Percentiles rank a stretch among this genome's conserved stretches.
phyloP scores from a whole-genome alignment of 768 basidiomycete species.

The Amanita exitialis region DNA sequence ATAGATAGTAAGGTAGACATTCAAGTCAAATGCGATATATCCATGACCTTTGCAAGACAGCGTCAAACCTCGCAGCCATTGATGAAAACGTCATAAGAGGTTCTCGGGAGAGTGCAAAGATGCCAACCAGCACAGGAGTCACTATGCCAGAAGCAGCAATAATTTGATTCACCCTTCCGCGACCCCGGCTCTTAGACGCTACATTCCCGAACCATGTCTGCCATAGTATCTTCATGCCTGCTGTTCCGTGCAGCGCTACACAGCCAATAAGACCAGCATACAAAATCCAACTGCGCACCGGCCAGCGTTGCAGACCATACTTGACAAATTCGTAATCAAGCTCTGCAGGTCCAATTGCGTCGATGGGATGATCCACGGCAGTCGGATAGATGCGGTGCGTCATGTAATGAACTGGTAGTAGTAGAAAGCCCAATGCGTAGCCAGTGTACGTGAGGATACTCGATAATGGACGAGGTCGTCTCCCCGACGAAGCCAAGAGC shows the following conservation, averaged over 20 bases:
- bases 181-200: slow-evolving; percentile 9
- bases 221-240: slow-evolving; percentile 48
- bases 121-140: slow-evolving; percentile 46
- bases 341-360: slow-evolving; percentile 58
- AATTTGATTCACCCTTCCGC: slow-evolving; percentile 11
- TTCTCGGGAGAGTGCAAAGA: slow-evolving; percentile 44
- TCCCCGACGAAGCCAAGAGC: slow-evolving; percentile 19
- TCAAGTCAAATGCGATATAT: slow-evolving; percentile 28
- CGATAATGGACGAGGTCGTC: slow-evolving; percentile 21
- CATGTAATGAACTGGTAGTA: slow-evolving; percentile 61
- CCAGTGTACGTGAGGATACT: slow-evolving; percentile 52
- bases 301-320: slow-evolving; percentile 52
- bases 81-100: slow-evolving; percentile 47
- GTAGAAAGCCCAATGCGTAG: slow-evolving; percentile 43
- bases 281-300: slow-evolving; percentile 46
- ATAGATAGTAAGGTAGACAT: no score
- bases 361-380: slow-evolving; percentile 35
- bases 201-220: slow-evolving; percentile 31
- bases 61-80: slow-evolving; percentile 37
- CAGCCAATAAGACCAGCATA: slow-evolving; percentile 54
- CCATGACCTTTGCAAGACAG: slow-evolving; percentile 34
- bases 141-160: slow-evolving; percentile 23
- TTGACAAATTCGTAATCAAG: slow-evolving; percentile 83
- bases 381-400: slow-evolving; percentile 56
- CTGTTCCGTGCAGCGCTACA: slow-evolving; percentile 48